These are phyloP conservation scores for Tulasnella calospora DNA, from an alignment of 768 basidiomycete species.

Conservation along the genomic window DNA sequence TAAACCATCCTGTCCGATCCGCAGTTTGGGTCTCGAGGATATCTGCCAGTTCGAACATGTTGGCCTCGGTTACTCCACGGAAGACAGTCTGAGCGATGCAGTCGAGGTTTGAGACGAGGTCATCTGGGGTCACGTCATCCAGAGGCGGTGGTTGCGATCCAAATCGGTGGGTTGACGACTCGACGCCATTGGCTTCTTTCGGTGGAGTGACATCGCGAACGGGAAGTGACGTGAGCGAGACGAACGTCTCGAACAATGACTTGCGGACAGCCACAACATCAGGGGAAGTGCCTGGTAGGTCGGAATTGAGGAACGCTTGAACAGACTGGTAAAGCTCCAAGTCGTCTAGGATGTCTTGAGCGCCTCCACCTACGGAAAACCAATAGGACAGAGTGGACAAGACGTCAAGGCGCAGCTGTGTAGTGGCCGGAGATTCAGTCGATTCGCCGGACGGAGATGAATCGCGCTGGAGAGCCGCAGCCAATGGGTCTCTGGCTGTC, in stretches of 20 bases:
- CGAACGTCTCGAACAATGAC: constrained; percentile 46
- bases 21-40: constrained; percentile 74
- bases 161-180: constrained; percentile 31
- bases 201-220: constrained; percentile 25
- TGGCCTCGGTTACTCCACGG: constrained; percentile 64
- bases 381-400: constrained; percentile 53
- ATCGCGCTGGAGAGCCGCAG: background rate
- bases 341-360: constrained; percentile 75
- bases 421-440: constrained; percentile 1
- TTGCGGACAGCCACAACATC: constrained; percentile 41
- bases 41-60: constrained; percentile 71
- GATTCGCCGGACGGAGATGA: background rate
- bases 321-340: constrained; percentile 55
- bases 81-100: constrained; percentile 70
- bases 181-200: background rate
- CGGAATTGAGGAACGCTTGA: constrained; percentile 53
- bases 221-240: constrained; percentile 59
- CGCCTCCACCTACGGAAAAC: constrained; percentile 66
- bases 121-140: constrained; percentile 58
- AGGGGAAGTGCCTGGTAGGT: constrained; percentile 50
- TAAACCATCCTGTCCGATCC: constrained; percentile 78
- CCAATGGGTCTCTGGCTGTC: constrained; percentile 38
- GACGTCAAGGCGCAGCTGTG: constrained; percentile 27
- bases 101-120: constrained; percentile 73
- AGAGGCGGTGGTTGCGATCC: constrained; percentile 54